Evolutionary conservation across 2,329 filamentous ascomycete genomes (phyloP).

Genomic region (Calonectria honghensis): DNA sequence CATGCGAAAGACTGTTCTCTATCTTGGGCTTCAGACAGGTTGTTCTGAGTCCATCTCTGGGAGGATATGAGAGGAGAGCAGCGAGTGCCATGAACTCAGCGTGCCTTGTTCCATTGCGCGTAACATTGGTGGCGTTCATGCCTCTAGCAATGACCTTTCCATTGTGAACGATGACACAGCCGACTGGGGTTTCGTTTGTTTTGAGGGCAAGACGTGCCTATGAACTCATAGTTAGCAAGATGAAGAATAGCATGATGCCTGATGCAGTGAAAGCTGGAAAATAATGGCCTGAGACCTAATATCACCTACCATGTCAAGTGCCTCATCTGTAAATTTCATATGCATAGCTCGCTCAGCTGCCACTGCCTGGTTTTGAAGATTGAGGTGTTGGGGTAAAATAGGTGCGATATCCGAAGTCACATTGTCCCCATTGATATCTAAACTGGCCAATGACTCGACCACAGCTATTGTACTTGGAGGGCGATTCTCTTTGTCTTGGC

Average conservation of each 20-base stretch:
- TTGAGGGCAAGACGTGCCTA: slow-evolving; percentile 90
- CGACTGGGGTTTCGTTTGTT: slow-evolving; percentile 95
- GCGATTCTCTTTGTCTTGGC: slow-evolving; percentile 57
- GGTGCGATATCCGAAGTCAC: slow-evolving; percentile 13
- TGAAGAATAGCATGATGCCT: background rate
- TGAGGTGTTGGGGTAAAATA: slow-evolving; percentile 8
- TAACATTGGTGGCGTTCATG: slow-evolving; percentile 98
- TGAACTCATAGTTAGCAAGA: slow-evolving; percentile 41
- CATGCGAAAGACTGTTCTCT: slow-evolving; percentile 50
- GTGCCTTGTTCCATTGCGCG: slow-evolving; percentile 92
- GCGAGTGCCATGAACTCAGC: slow-evolving; percentile 94
- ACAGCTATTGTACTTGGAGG: slow-evolving; percentile 43
- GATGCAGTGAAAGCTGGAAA: background rate
- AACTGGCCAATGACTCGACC: slow-evolving; percentile 44
- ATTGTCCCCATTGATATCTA: slow-evolving; percentile 45
- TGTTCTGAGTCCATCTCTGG: slow-evolving; percentile 55
- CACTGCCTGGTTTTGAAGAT: slow-evolving; percentile 55
- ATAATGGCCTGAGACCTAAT: background rate
- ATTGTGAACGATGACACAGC: slow-evolving; percentile 92
- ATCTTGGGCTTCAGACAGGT: slow-evolving; percentile 60
- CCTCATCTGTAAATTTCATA: slow-evolving; percentile 85
- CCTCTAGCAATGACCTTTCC: slow-evolving; percentile 88
- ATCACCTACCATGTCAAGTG: slow-evolving; percentile 86
- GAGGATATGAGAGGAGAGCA: slow-evolving; percentile 69
- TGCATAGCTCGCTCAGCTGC: slow-evolving; percentile 60